Conservation (phyloP, 495 filamentous ascomycete species). For the Lasiosphaeria ovina region DNA sequence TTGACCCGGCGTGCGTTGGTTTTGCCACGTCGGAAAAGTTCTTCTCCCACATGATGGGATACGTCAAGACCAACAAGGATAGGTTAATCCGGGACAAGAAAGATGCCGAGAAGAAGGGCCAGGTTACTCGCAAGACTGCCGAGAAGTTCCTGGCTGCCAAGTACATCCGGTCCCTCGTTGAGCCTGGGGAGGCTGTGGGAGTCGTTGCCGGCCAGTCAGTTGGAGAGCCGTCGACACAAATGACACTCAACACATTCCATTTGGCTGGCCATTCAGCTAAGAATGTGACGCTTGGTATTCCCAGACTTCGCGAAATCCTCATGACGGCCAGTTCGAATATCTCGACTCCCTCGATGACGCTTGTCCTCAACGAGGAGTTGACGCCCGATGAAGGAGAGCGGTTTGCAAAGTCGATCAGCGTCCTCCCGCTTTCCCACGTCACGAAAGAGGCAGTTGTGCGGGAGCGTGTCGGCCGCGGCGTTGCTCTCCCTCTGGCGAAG, state of each 20-base stretch:
- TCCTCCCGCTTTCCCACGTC: constrained; percentile 81
- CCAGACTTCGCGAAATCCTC: constrained; percentile 92
- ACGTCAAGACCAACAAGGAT: constrained; percentile 74
- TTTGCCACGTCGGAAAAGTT: constrained; percentile 91
- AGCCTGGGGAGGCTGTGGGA: constrained; percentile 96
- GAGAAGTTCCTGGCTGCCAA: constrained; percentile 82
- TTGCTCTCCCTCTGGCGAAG: constrained; percentile 67
- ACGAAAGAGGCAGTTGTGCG: constrained; percentile 77
- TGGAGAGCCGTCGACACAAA: constrained; percentile 96
- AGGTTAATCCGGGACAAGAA: constrained; percentile 76
- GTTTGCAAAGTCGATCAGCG: constrained; percentile 91
- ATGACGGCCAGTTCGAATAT: constrained; percentile 93
- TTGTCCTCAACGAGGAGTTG: constrained; percentile 72
- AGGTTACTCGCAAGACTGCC: constrained; percentile 69
- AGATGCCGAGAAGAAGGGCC: constrained; percentile 27
- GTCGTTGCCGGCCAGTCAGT: constrained; percentile 96
- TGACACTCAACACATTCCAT: constrained; percentile 99
- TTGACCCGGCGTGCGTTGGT: constrained; percentile 70
- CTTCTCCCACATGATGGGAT: constrained; percentile 58
- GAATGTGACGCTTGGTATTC: constrained; percentile 99
- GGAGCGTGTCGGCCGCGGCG: constrained; percentile 69
- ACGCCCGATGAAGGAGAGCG: constrained; percentile 65
- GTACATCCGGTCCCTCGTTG: constrained; percentile 89
- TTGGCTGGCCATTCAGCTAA: constrained; percentile 97
- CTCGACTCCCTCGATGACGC: constrained; percentile 88